A percentile compares a stretch with the other conserved stretches of the same genome.
Evolutionary conservation across 2,329 filamentous ascomycete genomes (phyloP).

Genomic region (Ophiocordyceps camponoti-rufipedis): DNA sequence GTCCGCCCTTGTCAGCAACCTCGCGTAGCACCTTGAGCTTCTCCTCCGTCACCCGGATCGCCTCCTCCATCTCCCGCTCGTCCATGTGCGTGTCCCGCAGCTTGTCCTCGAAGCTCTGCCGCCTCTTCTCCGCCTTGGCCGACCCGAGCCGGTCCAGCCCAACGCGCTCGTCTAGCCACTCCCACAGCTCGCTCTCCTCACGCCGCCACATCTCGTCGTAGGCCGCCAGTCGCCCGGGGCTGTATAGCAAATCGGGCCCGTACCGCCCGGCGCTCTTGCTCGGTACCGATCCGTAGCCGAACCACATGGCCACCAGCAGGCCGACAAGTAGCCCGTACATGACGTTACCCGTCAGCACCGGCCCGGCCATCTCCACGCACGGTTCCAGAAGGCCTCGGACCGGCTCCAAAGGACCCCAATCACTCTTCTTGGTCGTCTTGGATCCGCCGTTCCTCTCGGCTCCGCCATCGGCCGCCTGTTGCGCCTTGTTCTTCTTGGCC

Average conservation of each 20-base stretch:
- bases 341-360: constrained; percentile 58
- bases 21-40: constrained; percentile 59
- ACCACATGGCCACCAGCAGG: constrained; percentile 57
- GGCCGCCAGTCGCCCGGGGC: constrained; percentile 53
- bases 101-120: constrained; percentile 40
- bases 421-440: constrained; percentile 24
- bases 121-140: constrained; percentile 24
- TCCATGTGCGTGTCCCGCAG: constrained; percentile 43
- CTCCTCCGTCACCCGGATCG: constrained; percentile 74
- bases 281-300: constrained; percentile 38
- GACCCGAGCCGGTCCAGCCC: constrained; percentile 43
- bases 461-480: constrained; percentile 23
- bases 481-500: constrained; percentile 31
- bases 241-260: constrained; percentile 13
- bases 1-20: constrained; percentile 36
- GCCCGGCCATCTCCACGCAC: constrained; percentile 47
- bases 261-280: constrained; percentile 17
- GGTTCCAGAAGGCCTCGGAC: constrained; percentile 53
- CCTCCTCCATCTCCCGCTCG: constrained; percentile 57
- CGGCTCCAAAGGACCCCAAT: constrained; percentile 74
- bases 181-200: constrained; percentile 81
- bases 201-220: constrained; percentile 88
- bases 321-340: constrained; percentile 58
- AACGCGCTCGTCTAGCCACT: constrained; percentile 78
- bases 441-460: constrained; percentile 19